phyloP scores from a whole-genome alignment of 2,329 filamentous ascomycete genomes.

The Colletotrichum echinochloae region DNA sequence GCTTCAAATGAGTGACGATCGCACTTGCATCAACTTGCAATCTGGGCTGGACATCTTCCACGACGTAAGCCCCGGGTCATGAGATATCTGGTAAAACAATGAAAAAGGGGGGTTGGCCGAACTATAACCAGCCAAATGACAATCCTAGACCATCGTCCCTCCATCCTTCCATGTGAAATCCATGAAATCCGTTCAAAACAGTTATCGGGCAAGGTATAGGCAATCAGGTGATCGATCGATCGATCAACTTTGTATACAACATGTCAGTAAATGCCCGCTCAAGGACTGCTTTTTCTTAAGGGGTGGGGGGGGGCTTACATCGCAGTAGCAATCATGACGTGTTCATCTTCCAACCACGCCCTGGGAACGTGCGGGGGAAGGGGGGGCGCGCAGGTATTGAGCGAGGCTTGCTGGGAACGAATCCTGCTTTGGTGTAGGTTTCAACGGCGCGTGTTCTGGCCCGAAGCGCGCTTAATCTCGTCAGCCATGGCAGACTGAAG shows the following conservation, averaged over 20 bases:
- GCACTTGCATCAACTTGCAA: constrained; percentile 43
- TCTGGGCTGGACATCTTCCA: constrained; percentile 55
- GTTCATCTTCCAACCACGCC: constrained; percentile 26
- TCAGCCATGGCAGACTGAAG: constrained; percentile 39
- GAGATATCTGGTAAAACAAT: constrained; percentile 36
- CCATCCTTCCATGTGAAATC: constrained; percentile 29
- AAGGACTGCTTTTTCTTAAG: not conserved
- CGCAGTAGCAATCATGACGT: constrained; percentile 30
- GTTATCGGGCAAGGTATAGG: constrained; percentile 23
- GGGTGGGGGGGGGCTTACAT: constrained; percentile 22
- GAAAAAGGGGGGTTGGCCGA: constrained; percentile 23
- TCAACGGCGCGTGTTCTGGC: constrained; percentile 34
- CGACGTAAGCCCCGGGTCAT: constrained; percentile 48
- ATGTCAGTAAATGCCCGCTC: not conserved
- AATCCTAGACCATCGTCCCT: constrained; percentile 20
- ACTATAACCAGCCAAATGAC: constrained; percentile 21
- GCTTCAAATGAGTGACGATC: constrained; percentile 49
- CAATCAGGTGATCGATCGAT: constrained; percentile 2
- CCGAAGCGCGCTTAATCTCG: constrained; percentile 29
- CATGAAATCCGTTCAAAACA: constrained; percentile 35
- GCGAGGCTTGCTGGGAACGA: not conserved
- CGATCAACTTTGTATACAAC: not conserved
- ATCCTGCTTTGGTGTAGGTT: not conserved
- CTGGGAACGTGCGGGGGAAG: not conserved
- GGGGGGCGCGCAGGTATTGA: constrained; percentile 4